Conservation (phyloP, 2,329 filamentous ascomycete species). For the Xylariaceae sp. region DNA sequence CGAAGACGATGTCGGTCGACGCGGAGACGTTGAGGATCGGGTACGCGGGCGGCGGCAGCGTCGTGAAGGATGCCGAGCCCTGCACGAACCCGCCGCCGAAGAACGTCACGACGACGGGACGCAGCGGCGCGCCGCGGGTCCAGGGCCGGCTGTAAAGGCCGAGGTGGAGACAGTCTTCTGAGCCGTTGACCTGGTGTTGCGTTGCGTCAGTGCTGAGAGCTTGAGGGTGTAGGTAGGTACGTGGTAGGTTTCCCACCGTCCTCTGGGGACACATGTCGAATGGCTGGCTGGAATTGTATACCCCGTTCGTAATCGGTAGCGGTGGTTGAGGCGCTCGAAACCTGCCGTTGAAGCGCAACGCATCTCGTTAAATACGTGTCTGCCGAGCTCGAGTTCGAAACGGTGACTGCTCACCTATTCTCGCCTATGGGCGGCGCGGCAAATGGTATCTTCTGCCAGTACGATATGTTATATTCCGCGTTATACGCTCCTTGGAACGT, state of each 20-base stretch:
- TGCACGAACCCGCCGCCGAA: constrained; percentile 65
- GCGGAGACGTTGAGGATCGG: constrained; percentile 59
- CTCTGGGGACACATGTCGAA: constrained; percentile 64
- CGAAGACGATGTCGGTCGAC: constrained; percentile 50
- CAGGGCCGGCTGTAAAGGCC: constrained; percentile 63
- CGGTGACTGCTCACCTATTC: constrained; percentile 40
- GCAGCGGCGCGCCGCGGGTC: constrained; percentile 44
- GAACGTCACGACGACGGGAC: constrained; percentile 62
- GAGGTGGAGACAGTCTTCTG: constrained; percentile 65
- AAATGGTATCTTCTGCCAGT: constrained; percentile 64
- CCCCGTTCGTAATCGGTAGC: constrained; percentile 46
- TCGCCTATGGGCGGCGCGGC: constrained; percentile 59
- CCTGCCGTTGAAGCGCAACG: constrained; percentile 33
- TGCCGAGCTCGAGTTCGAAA: not conserved
- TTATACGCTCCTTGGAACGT: constrained; percentile 57
- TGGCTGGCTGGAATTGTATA: constrained; percentile 56
- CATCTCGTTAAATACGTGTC: not conserved
- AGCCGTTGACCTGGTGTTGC: constrained; percentile 46
- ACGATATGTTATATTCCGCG: constrained; percentile 56
- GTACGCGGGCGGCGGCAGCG: constrained; percentile 58
- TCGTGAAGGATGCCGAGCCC: constrained; percentile 55
- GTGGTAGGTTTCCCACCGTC: constrained; percentile 41
- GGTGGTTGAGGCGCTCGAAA: constrained; percentile 65
- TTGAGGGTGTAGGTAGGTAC: not conserved
- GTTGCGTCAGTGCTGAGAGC: not conserved